Evolutionary conservation across 495 filamentous ascomycete species (phyloP).

Genomic region (Aspergillus asperescens): DNA sequence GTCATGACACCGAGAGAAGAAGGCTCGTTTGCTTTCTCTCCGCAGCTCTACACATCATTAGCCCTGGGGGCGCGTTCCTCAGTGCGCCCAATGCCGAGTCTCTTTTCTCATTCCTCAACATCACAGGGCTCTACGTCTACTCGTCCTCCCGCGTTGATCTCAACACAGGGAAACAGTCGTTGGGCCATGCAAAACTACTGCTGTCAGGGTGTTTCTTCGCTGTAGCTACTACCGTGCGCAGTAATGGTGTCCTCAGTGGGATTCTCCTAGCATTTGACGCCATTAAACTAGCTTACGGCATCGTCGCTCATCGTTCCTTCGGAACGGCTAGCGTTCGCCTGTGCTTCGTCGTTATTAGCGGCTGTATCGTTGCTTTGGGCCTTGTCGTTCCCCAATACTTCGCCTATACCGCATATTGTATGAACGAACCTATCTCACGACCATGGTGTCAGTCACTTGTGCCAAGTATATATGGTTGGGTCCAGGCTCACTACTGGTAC

Average conservation of each 20-base stretch:
- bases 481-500: slow-evolving; percentile 87
- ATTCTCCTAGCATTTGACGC: slow-evolving; percentile 61
- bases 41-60: slow-evolving; percentile 71
- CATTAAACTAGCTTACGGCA: slow-evolving; percentile 25
- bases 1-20: slow-evolving; percentile 22
- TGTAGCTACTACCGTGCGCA: slow-evolving; percentile 67
- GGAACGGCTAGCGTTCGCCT: slow-evolving; percentile 39
- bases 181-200: slow-evolving; percentile 48
- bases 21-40: slow-evolving; percentile 56
- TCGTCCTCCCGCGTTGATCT: slow-evolving; percentile 46
- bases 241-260: slow-evolving; percentile 85
- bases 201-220: slow-evolving; percentile 64
- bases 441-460: slow-evolving; percentile 68
- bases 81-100: slow-evolving; percentile 83
- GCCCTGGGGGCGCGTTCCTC: slow-evolving; percentile 84
- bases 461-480: slow-evolving; percentile 88
- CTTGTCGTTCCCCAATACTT: slow-evolving; percentile 65
- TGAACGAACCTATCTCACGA: slow-evolving; percentile 31
- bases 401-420: slow-evolving; percentile 72
- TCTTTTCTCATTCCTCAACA: slow-evolving; percentile 70
- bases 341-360: slow-evolving; percentile 55
- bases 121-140: slow-evolving; percentile 68
- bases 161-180: slow-evolving; percentile 15
- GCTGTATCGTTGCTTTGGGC: slow-evolving; percentile 59
- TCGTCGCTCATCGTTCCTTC: slow-evolving; percentile 27